Conservation (phyloP, 140 eudicot genomes). For the Cichorium intybus region DNA sequence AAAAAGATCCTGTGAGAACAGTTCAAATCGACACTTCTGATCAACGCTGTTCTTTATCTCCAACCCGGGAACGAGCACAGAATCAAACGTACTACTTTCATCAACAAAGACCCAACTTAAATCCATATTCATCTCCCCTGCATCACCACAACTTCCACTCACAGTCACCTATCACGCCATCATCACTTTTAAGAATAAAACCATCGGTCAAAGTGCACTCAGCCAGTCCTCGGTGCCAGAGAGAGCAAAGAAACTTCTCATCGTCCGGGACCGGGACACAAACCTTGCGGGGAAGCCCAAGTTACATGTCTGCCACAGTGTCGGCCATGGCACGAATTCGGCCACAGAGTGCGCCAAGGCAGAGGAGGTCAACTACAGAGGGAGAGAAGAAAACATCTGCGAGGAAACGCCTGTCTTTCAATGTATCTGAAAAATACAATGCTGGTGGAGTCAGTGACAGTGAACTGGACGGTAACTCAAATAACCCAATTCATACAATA, state of each 20-base stretch:
- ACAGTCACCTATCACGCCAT: conserved; percentile 18
- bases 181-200: conserved; percentile 26
- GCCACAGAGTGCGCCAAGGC: conserved; percentile 56
- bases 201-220: conserved; percentile 19
- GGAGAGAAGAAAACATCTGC: conserved; percentile 35
- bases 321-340: conserved; percentile 68
- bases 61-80: conserved; percentile 5
- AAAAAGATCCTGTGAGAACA: background rate
- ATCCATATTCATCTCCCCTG: conserved; percentile 23
- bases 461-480: conserved; percentile 7
- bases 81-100: background rate
- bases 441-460: conserved; percentile 17
- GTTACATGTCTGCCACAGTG: conserved; percentile 66
- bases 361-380: conserved; percentile 43
- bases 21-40: conserved; percentile 44
- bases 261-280: too few relatives aligned
- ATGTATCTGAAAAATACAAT: background rate
- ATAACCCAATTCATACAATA: background rate
- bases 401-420: conserved; percentile 57
- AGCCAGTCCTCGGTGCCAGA: conserved; percentile 33
- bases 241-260: background rate
- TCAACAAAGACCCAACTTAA: background rate
- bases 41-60: conserved; percentile 17
- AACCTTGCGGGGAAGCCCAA: conserved; percentile 30
- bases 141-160: background rate